Evolutionary conservation across 208 protist species (phyloP).

Genomic region (Trypanosoma boissoni): DNA sequence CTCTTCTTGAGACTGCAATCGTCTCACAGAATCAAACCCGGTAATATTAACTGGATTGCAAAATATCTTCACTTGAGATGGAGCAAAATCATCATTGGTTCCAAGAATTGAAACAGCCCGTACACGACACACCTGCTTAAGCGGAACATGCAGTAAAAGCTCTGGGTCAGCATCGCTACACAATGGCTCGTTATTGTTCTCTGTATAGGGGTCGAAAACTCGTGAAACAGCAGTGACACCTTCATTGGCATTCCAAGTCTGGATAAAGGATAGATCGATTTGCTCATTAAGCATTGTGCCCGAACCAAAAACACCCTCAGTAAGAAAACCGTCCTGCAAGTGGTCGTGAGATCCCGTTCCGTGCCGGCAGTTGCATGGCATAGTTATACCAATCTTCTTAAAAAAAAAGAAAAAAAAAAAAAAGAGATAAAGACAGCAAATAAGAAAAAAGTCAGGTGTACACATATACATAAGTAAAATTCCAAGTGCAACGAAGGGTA

Average conservation of each 20-base stretch:
- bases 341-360: slow-evolving; percentile 76
- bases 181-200: slow-evolving; percentile 55
- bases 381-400: slow-evolving; percentile 4
- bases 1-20: slow-evolving; percentile 70
- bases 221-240: slow-evolving; percentile 39
- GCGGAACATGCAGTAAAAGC: slow-evolving; percentile 65
- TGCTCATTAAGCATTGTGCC: slow-evolving; percentile 62
- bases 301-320: slow-evolving; percentile 62
- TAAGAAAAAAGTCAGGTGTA: slow-evolving; percentile 1
- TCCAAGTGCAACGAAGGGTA: too few species aligned
- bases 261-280: slow-evolving; percentile 53
- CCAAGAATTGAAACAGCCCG: slow-evolving; percentile 65
- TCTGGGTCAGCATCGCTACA: slow-evolving; percentile 83
- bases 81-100: slow-evolving; percentile 49
- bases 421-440: slow-evolving; percentile 1
- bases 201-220: slow-evolving; percentile 47
- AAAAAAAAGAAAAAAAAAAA: slow-evolving; percentile 1
- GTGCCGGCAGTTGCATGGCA: slow-evolving; percentile 86
- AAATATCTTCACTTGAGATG: slow-evolving; percentile 74
- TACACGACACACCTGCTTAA: slow-evolving; percentile 56
- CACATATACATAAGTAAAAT: slow-evolving; percentile 6
- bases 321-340: slow-evolving; percentile 56
- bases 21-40: slow-evolving; percentile 77
- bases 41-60: slow-evolving; percentile 55
- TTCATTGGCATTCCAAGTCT: slow-evolving; percentile 70